Evolutionary conservation across 257 asterid species (phyloP), one percentile per base, ranked within the genome.

Genomic region (Prunella vulgaris): DNA sequence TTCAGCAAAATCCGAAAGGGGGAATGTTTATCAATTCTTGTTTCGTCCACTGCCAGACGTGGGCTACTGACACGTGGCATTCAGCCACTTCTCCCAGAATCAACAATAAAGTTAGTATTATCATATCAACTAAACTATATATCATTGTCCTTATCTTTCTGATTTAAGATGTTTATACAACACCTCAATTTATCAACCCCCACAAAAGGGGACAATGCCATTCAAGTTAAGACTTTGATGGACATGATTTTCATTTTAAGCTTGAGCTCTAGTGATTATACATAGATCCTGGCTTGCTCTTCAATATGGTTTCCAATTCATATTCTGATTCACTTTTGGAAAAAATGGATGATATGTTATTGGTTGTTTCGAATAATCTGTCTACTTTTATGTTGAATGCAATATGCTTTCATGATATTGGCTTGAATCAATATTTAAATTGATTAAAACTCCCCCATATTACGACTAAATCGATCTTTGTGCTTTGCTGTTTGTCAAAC

Each of bases 11-110:
- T 12, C 73, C 64, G 46, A 84, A 86, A 74, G 76, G 76, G 54
- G 97, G 98, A 14, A 60, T 90, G 84, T 93, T 90, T 68, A 77
- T 93, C 75, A 79, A 88, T 80, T 93, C 98, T 63, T 93, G 98
- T 78, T 93, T 85, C 69, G 48, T 63, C 68, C 98, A 93, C 79
- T 93, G 97, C 83, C 96, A 93, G 78, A 90, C 95, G 65, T 86
- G 95, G 97, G 83, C 66, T 33, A 51, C 90, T 33, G 85, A 80
- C 78, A 90, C 95, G 60, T 93, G 98, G 97, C 97, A 93, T 81
- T 86, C 98, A 5, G 86, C 96, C 61, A 72, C 51, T 57, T 93
- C 98, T 70, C 98, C 98, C 52, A 84, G 92, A 82, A 84, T 93
- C 80, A 78, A 87, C 86, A 83, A 84, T 52, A 88, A 75, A 76